Evolutionary conservation across 257 asterid genomes (phyloP).

Genomic region (Solanum lycopersicoides): DNA sequence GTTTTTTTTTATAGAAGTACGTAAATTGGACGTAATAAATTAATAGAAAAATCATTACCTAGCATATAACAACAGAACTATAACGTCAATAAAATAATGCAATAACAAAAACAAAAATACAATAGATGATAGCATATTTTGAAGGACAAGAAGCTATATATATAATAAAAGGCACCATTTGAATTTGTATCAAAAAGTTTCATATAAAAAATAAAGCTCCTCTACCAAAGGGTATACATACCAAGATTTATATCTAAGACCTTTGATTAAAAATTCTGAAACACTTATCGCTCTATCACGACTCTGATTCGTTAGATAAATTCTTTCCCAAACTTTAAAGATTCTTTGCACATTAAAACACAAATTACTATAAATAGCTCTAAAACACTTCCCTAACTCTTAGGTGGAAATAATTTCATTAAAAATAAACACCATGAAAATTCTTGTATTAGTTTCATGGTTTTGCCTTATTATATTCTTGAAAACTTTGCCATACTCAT

Average conservation of each 20-base stretch:
- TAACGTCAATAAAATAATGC: no score
- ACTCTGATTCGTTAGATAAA: neutral
- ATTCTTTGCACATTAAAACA: neutral
- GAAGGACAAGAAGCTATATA: no score
- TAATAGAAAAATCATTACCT: neutral
- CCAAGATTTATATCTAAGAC: neutral
- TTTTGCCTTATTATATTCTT: neutral
- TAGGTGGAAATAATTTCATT: neutral
- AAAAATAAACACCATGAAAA: neutral
- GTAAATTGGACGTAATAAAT: no score
- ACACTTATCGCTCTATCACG: neutral
- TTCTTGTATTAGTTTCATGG: neutral
- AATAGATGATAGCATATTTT: neutral
- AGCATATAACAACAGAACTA: no score
- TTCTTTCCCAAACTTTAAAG: neutral
- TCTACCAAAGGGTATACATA: neutral
- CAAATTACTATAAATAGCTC: neutral
- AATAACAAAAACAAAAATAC: no score
- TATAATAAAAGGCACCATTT: no score
- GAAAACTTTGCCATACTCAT: neutral
- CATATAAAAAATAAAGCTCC: neutral
- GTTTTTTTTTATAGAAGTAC: no score
- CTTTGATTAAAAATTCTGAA: neutral
- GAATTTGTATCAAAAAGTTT: neutral
- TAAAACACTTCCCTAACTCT: neutral